Conservation (phyloP, 208 protist genomes). For the Naegleria gruberi region DNA sequence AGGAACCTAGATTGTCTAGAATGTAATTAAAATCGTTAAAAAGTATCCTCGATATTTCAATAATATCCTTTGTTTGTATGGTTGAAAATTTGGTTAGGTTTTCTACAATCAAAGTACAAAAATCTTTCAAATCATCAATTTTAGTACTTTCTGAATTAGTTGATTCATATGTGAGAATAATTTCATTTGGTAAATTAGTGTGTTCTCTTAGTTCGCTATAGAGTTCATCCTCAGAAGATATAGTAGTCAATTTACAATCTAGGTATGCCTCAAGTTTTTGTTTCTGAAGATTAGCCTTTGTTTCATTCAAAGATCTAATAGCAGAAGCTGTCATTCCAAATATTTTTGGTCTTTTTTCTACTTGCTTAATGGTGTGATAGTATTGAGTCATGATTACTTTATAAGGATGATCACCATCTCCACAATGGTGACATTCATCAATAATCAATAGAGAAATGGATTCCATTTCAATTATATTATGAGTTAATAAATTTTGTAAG, state of each 20-base stretch:
- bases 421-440: not conserved
- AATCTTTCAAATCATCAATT: too few species aligned
- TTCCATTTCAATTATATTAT: not conserved
- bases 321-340: constrained; percentile 11
- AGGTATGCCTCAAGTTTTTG: not conserved
- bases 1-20: too few species aligned
- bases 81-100: too few species aligned
- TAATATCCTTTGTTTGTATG: too few species aligned
- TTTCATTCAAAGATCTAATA: not conserved
- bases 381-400: not conserved
- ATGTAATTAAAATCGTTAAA: too few species aligned
- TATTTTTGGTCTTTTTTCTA: not conserved
- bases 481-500: not conserved
- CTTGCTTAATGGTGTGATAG: not conserved
- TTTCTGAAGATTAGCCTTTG: not conserved
- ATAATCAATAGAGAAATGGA: not conserved
- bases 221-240: not conserved
- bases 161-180: too few species aligned
- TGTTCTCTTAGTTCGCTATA: not conserved
- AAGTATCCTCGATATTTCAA: too few species aligned
- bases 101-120: too few species aligned
- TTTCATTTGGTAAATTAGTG: not conserved
- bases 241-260: not conserved
- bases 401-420: not conserved
- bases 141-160: too few species aligned